Conservation (phyloP, 2,329 filamentous ascomycete genomes). For the Tolypocladium endophyticum region DNA sequence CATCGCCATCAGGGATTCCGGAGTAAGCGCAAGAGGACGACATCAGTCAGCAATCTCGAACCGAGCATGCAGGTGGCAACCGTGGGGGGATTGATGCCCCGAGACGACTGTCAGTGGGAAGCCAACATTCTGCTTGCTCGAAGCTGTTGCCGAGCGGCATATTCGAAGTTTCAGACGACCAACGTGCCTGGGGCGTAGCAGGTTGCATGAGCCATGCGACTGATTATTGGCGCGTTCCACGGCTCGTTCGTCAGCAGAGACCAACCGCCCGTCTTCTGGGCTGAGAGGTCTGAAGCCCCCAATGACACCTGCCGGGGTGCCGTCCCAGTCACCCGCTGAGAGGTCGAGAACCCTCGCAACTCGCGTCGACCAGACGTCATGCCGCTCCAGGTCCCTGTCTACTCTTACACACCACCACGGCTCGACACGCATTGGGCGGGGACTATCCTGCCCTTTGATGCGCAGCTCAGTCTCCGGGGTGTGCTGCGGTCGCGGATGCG, state of each 20-base stretch:
- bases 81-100: not conserved
- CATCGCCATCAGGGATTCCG: not conserved
- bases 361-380: not conserved
- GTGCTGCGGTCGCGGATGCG: not conserved
- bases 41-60: not conserved
- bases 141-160: not conserved
- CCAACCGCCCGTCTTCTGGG: not conserved
- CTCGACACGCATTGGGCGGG: not conserved
- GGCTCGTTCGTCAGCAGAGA: not conserved
- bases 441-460: not conserved
- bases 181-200: not conserved
- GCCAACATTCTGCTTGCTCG: not conserved
- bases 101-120: not conserved
- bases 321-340: not conserved
- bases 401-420: not conserved
- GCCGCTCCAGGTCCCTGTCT: not conserved
- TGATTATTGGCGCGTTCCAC: not conserved
- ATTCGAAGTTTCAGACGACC: not conserved
- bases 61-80: not conserved
- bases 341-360: not conserved
- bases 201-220: not conserved
- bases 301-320: not conserved
- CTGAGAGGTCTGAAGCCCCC: not conserved
- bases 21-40: not conserved
- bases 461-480: not conserved